Evolutionary conservation across 108 stramenopile genomes (phyloP), one percentile per base, ranked within the genome.

Genomic region (Skeletonema costatum): DNA sequence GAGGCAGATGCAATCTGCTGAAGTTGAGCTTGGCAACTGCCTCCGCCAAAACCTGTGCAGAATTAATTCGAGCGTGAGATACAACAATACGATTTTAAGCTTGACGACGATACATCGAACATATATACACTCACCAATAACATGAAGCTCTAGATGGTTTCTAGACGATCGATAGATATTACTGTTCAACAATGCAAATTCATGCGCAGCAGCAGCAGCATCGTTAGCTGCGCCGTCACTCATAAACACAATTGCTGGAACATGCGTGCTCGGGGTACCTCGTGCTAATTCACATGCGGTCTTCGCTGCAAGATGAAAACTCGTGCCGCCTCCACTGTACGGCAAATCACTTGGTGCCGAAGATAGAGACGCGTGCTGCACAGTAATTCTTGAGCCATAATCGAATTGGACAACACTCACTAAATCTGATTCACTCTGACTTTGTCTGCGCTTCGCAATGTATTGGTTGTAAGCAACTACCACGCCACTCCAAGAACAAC

Each of bases 321-420:
- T 32, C 44, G 85, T 88, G 6, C 75, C 71, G 5, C 87, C 79
- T 6, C 80, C 82, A 31, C 36, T 5, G 46, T 74, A 86, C 6
- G 42, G 32, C 35, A 88, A 64, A 53, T 64, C 64, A 11, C 7
- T 32, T 11, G 87, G 82, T 30, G 85, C 83, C 30, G 11, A 29
- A 36, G 35, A 50, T 31, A 88, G 64, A 6, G 69, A 6, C 30
- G 46, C 38, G 5, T 10, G 29, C 4, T 64, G 25, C 32, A 86
- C 81, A 30, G 88, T 89, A 17, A 80, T 58, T 58, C 82, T 61
- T 31, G 86, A 61, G 3, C 1, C 0, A 11, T 10, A 11, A 21
- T 60, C 42, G 63, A 89, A 89, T 63, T 89, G 88, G 19, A 89
- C 78, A 51, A 89, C 84, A 7, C 86, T 87, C 4, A 89, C 84